Evolutionary conservation across 2,329 filamentous ascomycete species (phyloP).

Genomic region (Colletotrichum sojae): DNA sequence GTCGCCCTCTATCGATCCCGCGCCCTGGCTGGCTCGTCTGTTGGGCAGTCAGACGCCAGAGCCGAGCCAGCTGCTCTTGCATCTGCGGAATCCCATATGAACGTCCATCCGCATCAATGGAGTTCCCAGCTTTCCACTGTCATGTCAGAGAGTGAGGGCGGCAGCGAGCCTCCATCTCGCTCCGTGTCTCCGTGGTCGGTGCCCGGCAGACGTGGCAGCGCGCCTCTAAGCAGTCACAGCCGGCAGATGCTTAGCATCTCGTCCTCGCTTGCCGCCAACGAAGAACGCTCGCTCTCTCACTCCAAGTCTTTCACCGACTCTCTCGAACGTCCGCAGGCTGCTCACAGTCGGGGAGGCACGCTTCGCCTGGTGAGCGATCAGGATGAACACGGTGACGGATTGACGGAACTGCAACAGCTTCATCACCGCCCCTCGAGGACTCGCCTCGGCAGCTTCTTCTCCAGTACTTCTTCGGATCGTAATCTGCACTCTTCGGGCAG

Average conservation of each 20-base stretch:
- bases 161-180: constrained; percentile 64
- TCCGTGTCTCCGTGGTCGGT: constrained; percentile 61
- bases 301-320: constrained; percentile 60
- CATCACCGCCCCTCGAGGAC: constrained; percentile 67
- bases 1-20: constrained; percentile 56
- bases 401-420: constrained; percentile 71
- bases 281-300: constrained; percentile 57
- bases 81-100: constrained; percentile 53
- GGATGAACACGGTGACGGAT: constrained; percentile 75
- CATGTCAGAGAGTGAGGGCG: constrained; percentile 72
- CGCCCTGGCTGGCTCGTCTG: constrained; percentile 49
- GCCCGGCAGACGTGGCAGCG: constrained; percentile 63
- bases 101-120: constrained; percentile 70
- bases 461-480: constrained; percentile 64
- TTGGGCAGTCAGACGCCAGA: constrained; percentile 49
- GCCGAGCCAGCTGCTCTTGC: constrained; percentile 38
- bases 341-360: constrained; percentile 57
- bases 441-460: constrained; percentile 66
- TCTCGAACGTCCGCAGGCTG: constrained; percentile 64
- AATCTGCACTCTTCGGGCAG: constrained; percentile 67
- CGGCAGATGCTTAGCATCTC: constrained; percentile 71
- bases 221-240: constrained; percentile 65
- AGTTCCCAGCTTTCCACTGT: constrained; percentile 76
- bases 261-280: constrained; percentile 63
- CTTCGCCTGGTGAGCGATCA: constrained; percentile 67